phyloP scores from a whole-genome alignment of 1,284 basidiomycete genomes.

The Trametes hirsuta region DNA sequence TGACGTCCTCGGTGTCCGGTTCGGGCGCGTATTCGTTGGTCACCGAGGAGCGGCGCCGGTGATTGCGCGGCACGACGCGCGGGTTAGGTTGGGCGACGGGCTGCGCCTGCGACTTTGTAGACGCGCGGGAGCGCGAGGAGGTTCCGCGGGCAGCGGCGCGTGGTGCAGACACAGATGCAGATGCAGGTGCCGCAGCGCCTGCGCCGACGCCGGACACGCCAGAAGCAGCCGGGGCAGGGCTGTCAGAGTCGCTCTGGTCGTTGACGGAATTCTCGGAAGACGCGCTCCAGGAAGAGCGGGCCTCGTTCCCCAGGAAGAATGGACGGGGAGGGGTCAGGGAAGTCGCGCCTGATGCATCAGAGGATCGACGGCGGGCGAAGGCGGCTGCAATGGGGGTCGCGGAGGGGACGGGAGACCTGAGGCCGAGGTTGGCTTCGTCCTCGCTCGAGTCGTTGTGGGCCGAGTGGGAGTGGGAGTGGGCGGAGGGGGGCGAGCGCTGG shows the following conservation, averaged over 20 bases:
- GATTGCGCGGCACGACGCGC: constrained; percentile 25
- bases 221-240: constrained; percentile 13
- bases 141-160: constrained; percentile 1
- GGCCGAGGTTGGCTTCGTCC: constrained; percentile 29
- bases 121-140: constrained; percentile 7
- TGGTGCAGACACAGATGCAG: not conserved
- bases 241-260: constrained; percentile 34
- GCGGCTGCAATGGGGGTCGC: constrained; percentile 25
- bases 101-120: constrained; percentile 10
- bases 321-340: constrained; percentile 27
- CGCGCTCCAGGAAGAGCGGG: constrained; percentile 31
- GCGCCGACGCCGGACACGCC: constrained; percentile 19
- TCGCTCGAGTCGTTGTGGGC: constrained; percentile 27
- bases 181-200: not conserved
- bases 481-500: constrained; percentile 23
- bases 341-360: constrained; percentile 4
- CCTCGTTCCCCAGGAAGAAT: constrained; percentile 30
- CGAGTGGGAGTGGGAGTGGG: constrained; percentile 19
- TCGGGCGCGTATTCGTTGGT: constrained; percentile 28
- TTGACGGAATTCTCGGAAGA: constrained; percentile 22
- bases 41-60: constrained; percentile 29
- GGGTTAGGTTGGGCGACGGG: constrained; percentile 13
- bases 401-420: constrained; percentile 13
- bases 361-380: constrained; percentile 20
- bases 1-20: constrained; percentile 7